Evolutionary conservation across 805 yeast species (phyloP).

Genomic region (Lipomyces orientalis): DNA sequence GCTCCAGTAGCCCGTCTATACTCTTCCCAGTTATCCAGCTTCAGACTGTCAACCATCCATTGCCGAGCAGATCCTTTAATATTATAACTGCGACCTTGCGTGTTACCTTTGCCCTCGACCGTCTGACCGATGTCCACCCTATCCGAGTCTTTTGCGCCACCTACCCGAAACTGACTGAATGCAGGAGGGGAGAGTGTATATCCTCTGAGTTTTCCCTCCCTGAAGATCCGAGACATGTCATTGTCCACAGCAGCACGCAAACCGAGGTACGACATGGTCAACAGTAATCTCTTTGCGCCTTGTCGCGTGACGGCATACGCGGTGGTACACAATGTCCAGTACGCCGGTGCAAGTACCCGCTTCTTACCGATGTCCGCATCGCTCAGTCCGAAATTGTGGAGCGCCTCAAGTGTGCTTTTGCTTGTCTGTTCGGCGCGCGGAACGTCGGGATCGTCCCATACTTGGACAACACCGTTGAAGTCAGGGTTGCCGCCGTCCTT

Average conservation of each 20-base stretch:
- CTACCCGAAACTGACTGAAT: conserved; percentile 21
- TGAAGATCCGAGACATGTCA: conserved; percentile 15
- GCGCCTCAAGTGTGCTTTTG: neutral
- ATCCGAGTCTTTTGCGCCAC: conserved; percentile 28
- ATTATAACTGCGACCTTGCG: conserved; percentile 14
- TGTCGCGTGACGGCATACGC: conserved; percentile 28
- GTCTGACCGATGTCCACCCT: conserved; percentile 3
- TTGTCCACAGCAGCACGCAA: conserved; percentile 23
- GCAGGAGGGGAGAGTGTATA: conserved; percentile 22
- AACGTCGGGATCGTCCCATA: conserved; percentile 17
- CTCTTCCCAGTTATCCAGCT: neutral
- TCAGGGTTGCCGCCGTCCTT: conserved; percentile 19
- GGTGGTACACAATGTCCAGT: conserved; percentile 23
- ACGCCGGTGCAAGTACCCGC: conserved; percentile 20
- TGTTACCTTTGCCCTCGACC: conserved; percentile 13
- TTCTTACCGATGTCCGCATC: conserved; percentile 18
- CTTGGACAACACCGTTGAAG: conserved; percentile 13
- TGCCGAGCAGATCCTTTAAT: conserved; percentile 17
- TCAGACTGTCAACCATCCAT: neutral
- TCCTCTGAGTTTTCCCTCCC: conserved; percentile 20
- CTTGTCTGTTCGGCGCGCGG: conserved; percentile 9
- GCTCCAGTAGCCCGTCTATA: neutral
- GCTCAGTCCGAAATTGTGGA: conserved; percentile 9
- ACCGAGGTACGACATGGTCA: conserved; percentile 21
- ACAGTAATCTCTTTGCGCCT: conserved; percentile 29